Evolutionary conservation across 2,329 filamentous ascomycete species (phyloP).

Genomic region (Fusarium proliferatum): DNA sequence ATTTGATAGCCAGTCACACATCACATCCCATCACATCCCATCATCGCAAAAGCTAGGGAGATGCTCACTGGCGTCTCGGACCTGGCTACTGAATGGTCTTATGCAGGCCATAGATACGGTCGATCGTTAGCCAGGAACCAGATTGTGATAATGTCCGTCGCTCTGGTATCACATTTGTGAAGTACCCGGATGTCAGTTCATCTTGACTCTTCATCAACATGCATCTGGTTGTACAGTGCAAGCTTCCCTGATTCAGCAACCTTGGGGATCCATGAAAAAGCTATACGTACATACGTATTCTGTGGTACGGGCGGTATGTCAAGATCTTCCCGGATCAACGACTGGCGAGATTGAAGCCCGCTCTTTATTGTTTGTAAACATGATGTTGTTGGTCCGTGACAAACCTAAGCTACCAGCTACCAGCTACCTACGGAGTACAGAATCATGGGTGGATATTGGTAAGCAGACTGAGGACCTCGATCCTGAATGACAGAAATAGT

Average conservation of each 20-base stretch:
- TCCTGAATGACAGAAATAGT: background rate
- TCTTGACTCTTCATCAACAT: background rate
- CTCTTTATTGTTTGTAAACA: conserved; percentile 7
- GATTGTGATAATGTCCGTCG: conserved; percentile 11
- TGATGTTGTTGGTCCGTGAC: conserved; percentile 24
- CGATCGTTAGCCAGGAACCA: conserved; percentile 32
- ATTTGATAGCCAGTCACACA: conserved; percentile 3
- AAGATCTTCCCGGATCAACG: conserved; percentile 29
- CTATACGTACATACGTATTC: background rate
- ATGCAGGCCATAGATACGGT: conserved; percentile 33
- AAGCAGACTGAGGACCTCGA: background rate
- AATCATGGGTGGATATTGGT: background rate
- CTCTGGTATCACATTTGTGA: conserved; percentile 6
- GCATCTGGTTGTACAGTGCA: background rate
- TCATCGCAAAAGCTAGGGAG: background rate
- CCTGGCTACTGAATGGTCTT: conserved; percentile 24
- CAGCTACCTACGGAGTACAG: background rate
- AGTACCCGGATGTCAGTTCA: background rate
- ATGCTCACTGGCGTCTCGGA: conserved; percentile 26
- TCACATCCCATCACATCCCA: background rate
- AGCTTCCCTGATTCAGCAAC: background rate
- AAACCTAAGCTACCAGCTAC: conserved; percentile 17
- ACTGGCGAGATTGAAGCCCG: conserved; percentile 11
- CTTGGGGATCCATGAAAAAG: background rate
- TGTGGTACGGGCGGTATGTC: conserved; percentile 5